Base-by-base conservation (phyloP, 1,139 yeast species). In the Candida sanyaensis region DNA sequence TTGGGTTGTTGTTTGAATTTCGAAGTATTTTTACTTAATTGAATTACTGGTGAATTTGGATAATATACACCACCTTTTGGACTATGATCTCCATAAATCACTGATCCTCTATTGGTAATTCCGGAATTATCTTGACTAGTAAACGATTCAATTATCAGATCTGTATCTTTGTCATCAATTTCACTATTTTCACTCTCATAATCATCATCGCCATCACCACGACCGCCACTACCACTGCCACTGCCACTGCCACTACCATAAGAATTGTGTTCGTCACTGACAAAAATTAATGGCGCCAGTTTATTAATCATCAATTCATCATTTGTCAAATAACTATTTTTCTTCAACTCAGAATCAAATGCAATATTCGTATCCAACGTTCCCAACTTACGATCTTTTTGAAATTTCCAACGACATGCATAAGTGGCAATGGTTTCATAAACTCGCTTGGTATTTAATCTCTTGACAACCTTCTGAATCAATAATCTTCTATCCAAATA, bases 401-500 rank as follows among this genome's bases (percentile, higher is more conserved):
- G 61, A 57, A 75, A 84, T 52, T 77, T 80, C 82, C 88, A 79
- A 40, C 90, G 74, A 28, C 79, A 72, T 1, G 80, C 78, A 50
- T 81, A 80, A 62, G 85, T 83, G 36, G 80, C 77, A 46, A 85
- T 71, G 0, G 83, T 75, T 44, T 83, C 86, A 59, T 68, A 74
- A 6, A 80, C 77, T 53, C 81, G 70, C 63, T 76, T 69, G 56
- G 77, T 69, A 58, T 79, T 66, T 56, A 78, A 57, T 42, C 81
- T 73, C 55, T 77, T 80, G 43, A 83, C 80, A 26, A 88, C 82
- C 55, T 79, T 82, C 55, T 83, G 85, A 42, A 81, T 61, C 40
- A 84, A 69, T 50, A 86, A 76, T 47, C 87, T 71, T 53, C 91
- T 71, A 50, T 84, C 88, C 57, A 89, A 76, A 62, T 83, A 88